Evolutionary conservation across 345 rosid species (phyloP), one percentile per base, ranked within the genome.

Genomic region (Toxicodendron radicans): DNA sequence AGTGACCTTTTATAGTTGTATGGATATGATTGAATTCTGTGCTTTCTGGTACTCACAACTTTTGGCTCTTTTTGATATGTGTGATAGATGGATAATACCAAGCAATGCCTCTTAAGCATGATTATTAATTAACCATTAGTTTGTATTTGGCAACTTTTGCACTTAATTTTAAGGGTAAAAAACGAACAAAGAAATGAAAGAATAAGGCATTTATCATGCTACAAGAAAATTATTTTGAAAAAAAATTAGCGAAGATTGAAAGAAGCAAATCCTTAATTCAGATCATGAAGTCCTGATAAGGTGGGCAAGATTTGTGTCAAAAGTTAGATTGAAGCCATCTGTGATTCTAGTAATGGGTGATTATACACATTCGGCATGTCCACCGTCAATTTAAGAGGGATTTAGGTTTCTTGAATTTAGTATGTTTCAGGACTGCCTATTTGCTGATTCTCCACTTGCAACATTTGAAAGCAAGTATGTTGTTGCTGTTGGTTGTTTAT

Each of bases 21-120:
- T 66, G 43, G 58, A 75, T 78, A 35, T 41, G 7, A 71, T 32
- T 67, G 38, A 52, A 73, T 59, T 71, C 24, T 51, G 38, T 63
- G 62, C 24, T 71, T 38, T 78, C 24, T 51, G 9, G 32, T 69
- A 35, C 16, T 73, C 61, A 61, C 58, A 46, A 27, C 57, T 45
- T 46, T 59, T n/a, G n/a, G n/a, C n/a, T n/a, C n/a, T n/a, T n/a
- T n/a, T n/a, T 21, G 33, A 21, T 54, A 69, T 24, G 24, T 24
- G 65, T 58, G 45, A 27, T 38, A 11, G 57, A 58, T 71, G 9
- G 3, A 45, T 71, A 30, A 33, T 27, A 5, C 38, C 51, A 2
- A 33, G 68, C 18, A 32, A 1, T 49, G 58, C 23, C 20, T 21
- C n/a, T 7, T 9, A 20, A 58, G 54, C 54, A 7, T 21, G 17